Conservation (phyloP, 225 moss, liverwort and hornwort species). For the Lunularia cruciata region DNA sequence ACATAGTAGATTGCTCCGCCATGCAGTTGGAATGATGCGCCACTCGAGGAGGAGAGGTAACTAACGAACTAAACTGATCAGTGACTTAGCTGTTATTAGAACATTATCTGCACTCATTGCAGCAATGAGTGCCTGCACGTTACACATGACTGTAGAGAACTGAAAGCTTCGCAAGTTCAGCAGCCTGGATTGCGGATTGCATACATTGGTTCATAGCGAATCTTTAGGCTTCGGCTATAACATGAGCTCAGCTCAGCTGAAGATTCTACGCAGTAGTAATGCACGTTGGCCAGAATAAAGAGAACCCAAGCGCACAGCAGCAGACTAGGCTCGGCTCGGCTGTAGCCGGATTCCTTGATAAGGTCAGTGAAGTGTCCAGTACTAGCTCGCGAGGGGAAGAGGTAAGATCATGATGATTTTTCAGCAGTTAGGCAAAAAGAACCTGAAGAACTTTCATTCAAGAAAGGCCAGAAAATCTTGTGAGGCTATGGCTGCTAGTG, state of each 20-base stretch:
- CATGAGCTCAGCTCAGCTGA: neutral
- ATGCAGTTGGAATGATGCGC: conserved; percentile 1
- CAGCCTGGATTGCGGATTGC: conserved; percentile 9
- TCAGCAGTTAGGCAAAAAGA: too few relatives aligned
- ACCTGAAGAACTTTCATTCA: neutral
- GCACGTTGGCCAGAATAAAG: conserved; percentile 15
- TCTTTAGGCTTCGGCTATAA: conserved; percentile 2
- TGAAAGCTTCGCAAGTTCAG: neutral
- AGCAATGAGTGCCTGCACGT: conserved; percentile 21
- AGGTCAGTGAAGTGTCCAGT: neutral
- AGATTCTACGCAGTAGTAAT: conserved; percentile 13
- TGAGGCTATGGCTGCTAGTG: neutral
- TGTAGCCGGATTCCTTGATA: neutral
- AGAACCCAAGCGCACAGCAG: neutral
- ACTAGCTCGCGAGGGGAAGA: neutral
- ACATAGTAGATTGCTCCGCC: conserved; percentile 1
- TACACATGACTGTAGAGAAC: conserved; percentile 2
- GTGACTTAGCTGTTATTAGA: conserved; percentile 4
- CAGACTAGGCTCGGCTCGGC: neutral
- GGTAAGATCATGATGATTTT: neutral
- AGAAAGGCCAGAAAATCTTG: neutral
- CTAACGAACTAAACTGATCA: conserved; percentile 18
- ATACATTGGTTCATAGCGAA: conserved; percentile 3
- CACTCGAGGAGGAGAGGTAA: conserved; percentile 12
- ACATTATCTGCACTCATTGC: conserved; percentile 16